phyloP scores from a whole-genome alignment of 176 grass and related monocot species.

The Musa acuminata region DNA sequence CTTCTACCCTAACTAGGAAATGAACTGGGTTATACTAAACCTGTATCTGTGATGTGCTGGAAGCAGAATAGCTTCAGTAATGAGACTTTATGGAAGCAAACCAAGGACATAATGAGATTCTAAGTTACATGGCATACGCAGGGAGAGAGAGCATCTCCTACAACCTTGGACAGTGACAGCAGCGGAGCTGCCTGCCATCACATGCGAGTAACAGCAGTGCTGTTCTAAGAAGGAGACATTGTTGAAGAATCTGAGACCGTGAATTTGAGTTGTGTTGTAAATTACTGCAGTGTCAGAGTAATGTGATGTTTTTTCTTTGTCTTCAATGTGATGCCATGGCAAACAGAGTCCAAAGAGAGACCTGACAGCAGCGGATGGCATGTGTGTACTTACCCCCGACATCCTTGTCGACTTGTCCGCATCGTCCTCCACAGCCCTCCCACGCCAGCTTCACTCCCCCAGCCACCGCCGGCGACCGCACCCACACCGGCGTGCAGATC shows the following conservation, averaged over 20 bases:
- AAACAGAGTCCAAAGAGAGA: neutral
- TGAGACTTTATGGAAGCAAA: too few species aligned
- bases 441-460: neutral
- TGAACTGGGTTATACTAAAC: too few species aligned
- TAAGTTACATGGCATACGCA: too few species aligned
- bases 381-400: conserved; percentile 30
- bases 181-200: neutral
- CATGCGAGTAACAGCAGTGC: neutral
- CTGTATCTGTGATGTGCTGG: too few species aligned
- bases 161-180: neutral
- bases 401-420: conserved; percentile 30
- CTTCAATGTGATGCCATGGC: neutral
- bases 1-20: too few species aligned
- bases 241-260: neutral
- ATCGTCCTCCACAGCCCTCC: neutral
- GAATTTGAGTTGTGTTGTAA: neutral
- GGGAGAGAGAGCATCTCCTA: neutral
- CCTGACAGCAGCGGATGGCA: neutral
- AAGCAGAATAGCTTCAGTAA: too few species aligned
- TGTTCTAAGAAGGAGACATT: neutral
- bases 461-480: conserved; percentile 5
- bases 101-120: too few species aligned
- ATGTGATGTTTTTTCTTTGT: neutral
- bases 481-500: conserved; percentile 8
- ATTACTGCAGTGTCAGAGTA: neutral